A percentile compares a stretch with the other conserved stretches of the same genome.
phyloP scores from a whole-genome alignment of 2,329 filamentous ascomycete genomes.

The Penicillium vulpinum region DNA sequence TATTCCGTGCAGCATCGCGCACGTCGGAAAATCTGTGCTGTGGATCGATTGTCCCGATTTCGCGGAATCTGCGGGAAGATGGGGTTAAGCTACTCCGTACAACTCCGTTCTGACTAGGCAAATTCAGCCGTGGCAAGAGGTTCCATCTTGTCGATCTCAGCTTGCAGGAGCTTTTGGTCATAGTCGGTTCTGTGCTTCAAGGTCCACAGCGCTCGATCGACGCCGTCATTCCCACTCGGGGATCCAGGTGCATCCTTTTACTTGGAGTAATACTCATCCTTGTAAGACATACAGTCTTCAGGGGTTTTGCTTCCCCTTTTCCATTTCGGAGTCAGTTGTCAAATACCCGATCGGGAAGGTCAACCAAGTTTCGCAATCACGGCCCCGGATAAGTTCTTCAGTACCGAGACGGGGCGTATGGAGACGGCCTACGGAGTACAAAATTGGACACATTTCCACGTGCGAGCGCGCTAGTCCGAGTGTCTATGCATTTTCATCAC shows the following conservation, averaged over 20 bases:
- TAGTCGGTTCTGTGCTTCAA: background rate
- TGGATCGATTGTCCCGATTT: background rate
- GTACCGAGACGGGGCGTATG: no score
- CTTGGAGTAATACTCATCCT: no score
- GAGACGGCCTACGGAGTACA: no score
- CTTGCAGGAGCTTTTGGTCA: no score
- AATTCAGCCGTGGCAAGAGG: background rate
- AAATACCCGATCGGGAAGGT: background rate
- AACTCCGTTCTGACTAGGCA: background rate
- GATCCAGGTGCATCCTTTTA: background rate
- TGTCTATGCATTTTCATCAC: background rate
- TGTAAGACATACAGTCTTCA: no score
- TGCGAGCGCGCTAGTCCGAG: background rate
- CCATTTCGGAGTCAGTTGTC: background rate
- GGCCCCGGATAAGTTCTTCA: background rate
- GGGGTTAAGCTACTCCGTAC: background rate
- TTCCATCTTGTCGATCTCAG: slow-evolving; percentile 5
- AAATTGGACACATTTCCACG: background rate
- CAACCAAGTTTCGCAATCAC: background rate
- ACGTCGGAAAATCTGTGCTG: background rate
- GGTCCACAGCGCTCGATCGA: background rate
- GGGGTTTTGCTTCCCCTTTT: background rate
- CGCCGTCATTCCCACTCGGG: background rate
- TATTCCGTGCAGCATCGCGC: slow-evolving; percentile 9
- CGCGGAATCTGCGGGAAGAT: background rate